Conservation (phyloP, 2,329 filamentous ascomycete species). For the Botryotinia globosa region DNA sequence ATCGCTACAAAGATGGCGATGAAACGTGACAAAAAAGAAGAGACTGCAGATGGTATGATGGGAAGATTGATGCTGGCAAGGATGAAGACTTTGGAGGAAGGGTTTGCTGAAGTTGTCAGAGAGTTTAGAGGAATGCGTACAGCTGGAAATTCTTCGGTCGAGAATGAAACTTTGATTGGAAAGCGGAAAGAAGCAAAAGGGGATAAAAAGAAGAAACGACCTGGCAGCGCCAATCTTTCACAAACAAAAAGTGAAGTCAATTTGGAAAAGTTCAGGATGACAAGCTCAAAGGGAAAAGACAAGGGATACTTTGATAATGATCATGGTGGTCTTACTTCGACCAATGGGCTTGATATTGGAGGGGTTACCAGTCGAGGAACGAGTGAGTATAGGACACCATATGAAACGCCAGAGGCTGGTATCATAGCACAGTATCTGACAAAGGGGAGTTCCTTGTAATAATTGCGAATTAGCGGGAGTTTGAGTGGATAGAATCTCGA, state of each 20-base stretch:
- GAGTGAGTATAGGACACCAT: slow-evolving; percentile 8
- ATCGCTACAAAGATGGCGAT: slow-evolving; percentile 63
- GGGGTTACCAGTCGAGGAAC: slow-evolving; percentile 9
- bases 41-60: slow-evolving; percentile 66
- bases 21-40: slow-evolving; percentile 40
- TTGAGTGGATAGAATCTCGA: background rate
- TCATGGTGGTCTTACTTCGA: background rate
- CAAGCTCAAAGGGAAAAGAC: slow-evolving; percentile 9
- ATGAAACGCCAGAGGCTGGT: slow-evolving; percentile 1
- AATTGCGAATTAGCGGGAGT: slow-evolving; percentile 11
- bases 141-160: slow-evolving; percentile 34
- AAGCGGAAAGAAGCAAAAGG: slow-evolving; percentile 20
- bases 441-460: slow-evolving; percentile 18
- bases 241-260: slow-evolving; percentile 28
- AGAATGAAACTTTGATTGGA: slow-evolving; percentile 26
- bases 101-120: slow-evolving; percentile 80
- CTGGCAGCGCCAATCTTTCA: slow-evolving; percentile 7
- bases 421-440: slow-evolving; percentile 5
- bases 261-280: slow-evolving; percentile 9
- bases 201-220: slow-evolving; percentile 21
- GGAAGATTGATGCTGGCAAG: slow-evolving; percentile 77
- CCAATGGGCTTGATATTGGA: background rate
- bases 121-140: slow-evolving; percentile 54
- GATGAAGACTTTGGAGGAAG: slow-evolving; percentile 91
- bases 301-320: slow-evolving; percentile 12